phyloP scores from a whole-genome alignment of 23 red algal species.

The Cyanidiococcus yangmingshanensis region DNA sequence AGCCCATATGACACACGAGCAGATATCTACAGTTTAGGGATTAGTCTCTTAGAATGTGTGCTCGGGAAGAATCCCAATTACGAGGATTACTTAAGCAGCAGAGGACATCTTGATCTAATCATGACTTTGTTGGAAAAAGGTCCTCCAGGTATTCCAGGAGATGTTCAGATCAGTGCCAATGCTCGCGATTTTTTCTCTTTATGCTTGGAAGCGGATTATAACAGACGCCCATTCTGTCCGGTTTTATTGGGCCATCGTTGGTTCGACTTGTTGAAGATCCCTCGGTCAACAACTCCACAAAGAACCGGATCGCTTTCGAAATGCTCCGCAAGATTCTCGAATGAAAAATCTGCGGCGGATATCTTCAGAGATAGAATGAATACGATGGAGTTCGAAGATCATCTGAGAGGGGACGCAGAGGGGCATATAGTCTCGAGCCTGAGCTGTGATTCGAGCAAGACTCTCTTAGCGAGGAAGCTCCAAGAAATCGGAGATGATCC shows the following conservation, averaged over 20 bases:
- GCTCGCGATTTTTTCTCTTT: not conserved
- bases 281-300: not conserved
- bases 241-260: not conserved
- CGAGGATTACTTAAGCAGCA: not conserved
- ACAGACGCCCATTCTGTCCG: not conserved
- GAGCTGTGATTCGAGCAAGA: not conserved
- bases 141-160: not conserved
- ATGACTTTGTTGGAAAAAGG: constrained; percentile 2
- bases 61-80: constrained; percentile 75
- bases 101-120: constrained; percentile 10
- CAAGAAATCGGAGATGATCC: too few species aligned
- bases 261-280: not conserved
- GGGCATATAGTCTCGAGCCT: not conserved
- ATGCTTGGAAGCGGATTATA: not conserved
- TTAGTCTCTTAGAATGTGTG: constrained; percentile 83
- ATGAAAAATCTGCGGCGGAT: too few species aligned
- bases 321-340: not conserved
- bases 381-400: too few species aligned
- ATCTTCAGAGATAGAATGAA: too few species aligned
- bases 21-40: constrained; percentile 91
- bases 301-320: not conserved
- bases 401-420: too few species aligned
- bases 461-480: too few species aligned
- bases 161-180: not conserved
- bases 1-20: constrained; percentile 75